Evolutionary conservation across 306 rosid species (phyloP).

Genomic region (Mucuna pruriens): DNA sequence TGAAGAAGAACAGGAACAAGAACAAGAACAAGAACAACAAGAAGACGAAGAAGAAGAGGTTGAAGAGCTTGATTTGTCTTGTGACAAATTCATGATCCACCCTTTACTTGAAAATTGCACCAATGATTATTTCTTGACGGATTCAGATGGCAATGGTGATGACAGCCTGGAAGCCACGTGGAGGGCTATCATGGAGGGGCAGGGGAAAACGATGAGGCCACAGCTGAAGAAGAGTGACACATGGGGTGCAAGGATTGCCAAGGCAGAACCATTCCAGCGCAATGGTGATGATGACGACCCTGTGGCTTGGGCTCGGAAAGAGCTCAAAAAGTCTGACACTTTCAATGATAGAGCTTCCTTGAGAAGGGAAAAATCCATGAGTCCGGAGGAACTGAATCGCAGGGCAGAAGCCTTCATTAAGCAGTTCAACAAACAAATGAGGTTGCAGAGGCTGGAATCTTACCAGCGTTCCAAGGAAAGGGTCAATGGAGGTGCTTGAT

Average conservation of each 20-base stretch:
- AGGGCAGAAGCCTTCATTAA: conserved; percentile 74
- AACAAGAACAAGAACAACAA: not conserved
- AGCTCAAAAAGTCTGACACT: conserved; percentile 70
- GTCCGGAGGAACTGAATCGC: conserved; percentile 66
- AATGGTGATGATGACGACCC: conserved; percentile 50
- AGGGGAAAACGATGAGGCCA: conserved; percentile 39
- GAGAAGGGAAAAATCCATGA: conserved; percentile 73
- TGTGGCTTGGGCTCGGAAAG: conserved; percentile 64
- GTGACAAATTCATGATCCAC: conserved; percentile 17
- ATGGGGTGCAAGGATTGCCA: conserved; percentile 50
- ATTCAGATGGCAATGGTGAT: conserved; percentile 31
- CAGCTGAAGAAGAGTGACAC: conserved; percentile 56
- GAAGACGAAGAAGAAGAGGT: conserved; percentile 24
- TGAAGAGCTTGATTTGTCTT: conserved; percentile 26
- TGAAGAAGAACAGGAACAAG: conserved; percentile 19
- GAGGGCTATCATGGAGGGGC: conserved; percentile 54
- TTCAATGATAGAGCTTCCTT: conserved; percentile 63
- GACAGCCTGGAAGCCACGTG: conserved; percentile 56
- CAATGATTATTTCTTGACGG: conserved; percentile 30
- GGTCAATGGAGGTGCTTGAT: conserved; percentile 51
- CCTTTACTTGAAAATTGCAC: conserved; percentile 41
- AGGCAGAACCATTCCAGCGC: conserved; percentile 42
- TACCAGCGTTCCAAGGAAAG: conserved; percentile 62
- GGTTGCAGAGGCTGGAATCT: conserved; percentile 83
- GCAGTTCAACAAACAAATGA: conserved; percentile 61